Conservation (phyloP, 768 basidiomycete species). For the Agaricus blazei region DNA sequence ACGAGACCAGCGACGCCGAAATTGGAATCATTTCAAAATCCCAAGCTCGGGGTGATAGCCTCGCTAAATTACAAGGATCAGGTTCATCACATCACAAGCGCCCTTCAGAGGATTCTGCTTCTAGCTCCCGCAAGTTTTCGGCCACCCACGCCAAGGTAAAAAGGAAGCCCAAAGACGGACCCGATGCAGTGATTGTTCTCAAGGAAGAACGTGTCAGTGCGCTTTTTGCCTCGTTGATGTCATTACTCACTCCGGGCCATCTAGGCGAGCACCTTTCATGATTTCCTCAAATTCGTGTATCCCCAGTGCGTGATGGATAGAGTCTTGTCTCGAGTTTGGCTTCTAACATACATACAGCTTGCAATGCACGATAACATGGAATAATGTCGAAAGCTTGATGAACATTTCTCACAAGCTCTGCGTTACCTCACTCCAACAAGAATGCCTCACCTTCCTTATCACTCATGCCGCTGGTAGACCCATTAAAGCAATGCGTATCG, state of each 20-base stretch:
- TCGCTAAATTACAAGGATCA: slow-evolving; percentile 56
- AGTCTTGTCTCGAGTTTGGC: not conserved
- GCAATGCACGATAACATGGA: slow-evolving; percentile 93
- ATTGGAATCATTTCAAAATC: slow-evolving; percentile 23
- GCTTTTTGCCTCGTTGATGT: not conserved
- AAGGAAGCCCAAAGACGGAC: slow-evolving; percentile 42
- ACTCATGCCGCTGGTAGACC: slow-evolving; percentile 91
- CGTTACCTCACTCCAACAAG: slow-evolving; percentile 72
- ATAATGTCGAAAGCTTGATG: slow-evolving; percentile 89
- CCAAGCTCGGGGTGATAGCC: slow-evolving; percentile 44
- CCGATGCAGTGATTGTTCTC: slow-evolving; percentile 83
- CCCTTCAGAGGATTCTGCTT: slow-evolving; percentile 10
- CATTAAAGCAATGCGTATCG: slow-evolving; percentile 89
- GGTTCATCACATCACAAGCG: slow-evolving; percentile 9
- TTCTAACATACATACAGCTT: slow-evolving; percentile 38
- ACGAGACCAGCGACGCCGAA: slow-evolving; percentile 26
- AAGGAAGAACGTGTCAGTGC: slow-evolving; percentile 76
- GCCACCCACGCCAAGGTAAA: slow-evolving; percentile 35
- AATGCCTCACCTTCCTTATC: slow-evolving; percentile 83
- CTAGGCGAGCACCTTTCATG: slow-evolving; percentile 83
- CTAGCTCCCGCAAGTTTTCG: slow-evolving; percentile 11
- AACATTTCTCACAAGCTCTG: slow-evolving; percentile 88
- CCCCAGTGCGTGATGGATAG: slow-evolving; percentile 62
- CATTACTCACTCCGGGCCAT: not conserved
- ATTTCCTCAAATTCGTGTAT: slow-evolving; percentile 90